Percentiles rank a stretch among this genome's conserved stretches.
Evolutionary conservation across 148 eudicot species (phyloP).

Genomic region (Agrostemma githago): DNA sequence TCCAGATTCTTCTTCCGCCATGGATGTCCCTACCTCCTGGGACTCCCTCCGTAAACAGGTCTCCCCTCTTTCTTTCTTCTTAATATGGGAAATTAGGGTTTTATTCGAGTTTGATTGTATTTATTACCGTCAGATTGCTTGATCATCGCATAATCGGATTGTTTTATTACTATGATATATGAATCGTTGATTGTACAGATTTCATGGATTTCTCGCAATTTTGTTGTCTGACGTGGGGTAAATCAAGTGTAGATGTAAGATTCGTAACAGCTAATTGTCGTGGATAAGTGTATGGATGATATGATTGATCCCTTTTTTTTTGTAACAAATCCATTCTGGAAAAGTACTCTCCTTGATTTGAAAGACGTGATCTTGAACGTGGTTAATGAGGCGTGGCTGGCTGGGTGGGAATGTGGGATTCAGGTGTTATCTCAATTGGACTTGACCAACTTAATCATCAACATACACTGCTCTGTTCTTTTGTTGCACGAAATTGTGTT

Average conservation of each 20-base stretch:
- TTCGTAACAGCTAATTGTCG: background rate
- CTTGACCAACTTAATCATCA: no score
- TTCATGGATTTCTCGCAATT: background rate
- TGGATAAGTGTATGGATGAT: background rate
- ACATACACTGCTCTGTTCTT: background rate
- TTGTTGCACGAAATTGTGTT: background rate
- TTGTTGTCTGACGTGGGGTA: background rate
- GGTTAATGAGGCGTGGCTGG: background rate
- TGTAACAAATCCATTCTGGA: background rate
- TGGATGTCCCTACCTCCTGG: slow-evolving; percentile 82
- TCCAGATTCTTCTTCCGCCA: slow-evolving; percentile 24
- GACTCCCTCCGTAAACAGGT: slow-evolving; percentile 85
- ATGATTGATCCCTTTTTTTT: background rate
- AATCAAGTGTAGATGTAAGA: background rate
- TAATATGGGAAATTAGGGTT: background rate
- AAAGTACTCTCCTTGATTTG: background rate
- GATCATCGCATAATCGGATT: background rate
- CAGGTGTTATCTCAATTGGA: no score
- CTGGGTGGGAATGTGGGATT: background rate
- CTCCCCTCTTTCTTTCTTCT: background rate
- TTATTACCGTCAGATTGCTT: background rate
- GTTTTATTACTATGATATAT: background rate
- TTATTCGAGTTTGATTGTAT: background rate
- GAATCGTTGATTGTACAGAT: background rate
- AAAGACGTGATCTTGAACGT: background rate